Evolutionary conservation across 2,329 filamentous ascomycete genomes (phyloP).

Genomic region (Calonectria pseudoreteaudii): DNA sequence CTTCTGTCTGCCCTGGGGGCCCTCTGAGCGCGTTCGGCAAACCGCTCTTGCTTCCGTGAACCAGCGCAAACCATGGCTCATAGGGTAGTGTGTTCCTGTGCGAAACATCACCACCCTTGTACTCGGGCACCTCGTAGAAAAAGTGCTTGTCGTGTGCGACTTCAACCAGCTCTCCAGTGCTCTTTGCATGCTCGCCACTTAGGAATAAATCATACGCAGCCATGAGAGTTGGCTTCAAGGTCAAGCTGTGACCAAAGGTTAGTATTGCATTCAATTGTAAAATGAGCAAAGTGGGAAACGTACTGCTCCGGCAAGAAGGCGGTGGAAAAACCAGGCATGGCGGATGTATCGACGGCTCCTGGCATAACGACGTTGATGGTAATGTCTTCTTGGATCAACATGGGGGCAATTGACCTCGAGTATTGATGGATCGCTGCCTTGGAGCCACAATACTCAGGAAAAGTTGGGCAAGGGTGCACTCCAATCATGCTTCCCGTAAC

Average conservation of each 20-base stretch:
- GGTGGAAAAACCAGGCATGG: constrained; percentile 13
- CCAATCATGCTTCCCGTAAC: constrained; percentile 21
- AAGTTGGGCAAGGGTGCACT: constrained; percentile 15
- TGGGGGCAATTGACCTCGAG: constrained; percentile 6
- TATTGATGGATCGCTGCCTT: constrained; percentile 19
- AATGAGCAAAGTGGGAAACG: not conserved
- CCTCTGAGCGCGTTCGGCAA: constrained; percentile 9
- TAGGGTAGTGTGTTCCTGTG: constrained; percentile 11
- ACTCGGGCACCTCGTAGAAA: constrained; percentile 17
- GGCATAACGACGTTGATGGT: constrained; percentile 18
- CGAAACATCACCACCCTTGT: constrained; percentile 16
- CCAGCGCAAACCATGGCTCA: constrained; percentile 15
- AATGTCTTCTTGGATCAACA: constrained; percentile 18
- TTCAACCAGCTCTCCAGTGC: constrained; percentile 13
- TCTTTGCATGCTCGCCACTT: not conserved
- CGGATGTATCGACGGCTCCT: constrained; percentile 16
- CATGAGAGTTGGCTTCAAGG: constrained; percentile 8
- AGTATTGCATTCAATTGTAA: not conserved
- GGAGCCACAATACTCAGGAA: constrained; percentile 20
- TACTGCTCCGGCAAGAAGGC: constrained; percentile 18
- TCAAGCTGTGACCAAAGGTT: not conserved
- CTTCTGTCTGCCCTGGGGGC: not conserved
- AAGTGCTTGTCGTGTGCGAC: constrained; percentile 21
- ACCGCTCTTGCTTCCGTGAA: constrained; percentile 10
- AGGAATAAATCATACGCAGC: constrained; percentile 12